Percentiles rank a stretch among this genome's conserved stretches.
Evolutionary conservation across 2,329 filamentous ascomycete genomes (phyloP).

Genomic region (Xylariaceae sp.): DNA sequence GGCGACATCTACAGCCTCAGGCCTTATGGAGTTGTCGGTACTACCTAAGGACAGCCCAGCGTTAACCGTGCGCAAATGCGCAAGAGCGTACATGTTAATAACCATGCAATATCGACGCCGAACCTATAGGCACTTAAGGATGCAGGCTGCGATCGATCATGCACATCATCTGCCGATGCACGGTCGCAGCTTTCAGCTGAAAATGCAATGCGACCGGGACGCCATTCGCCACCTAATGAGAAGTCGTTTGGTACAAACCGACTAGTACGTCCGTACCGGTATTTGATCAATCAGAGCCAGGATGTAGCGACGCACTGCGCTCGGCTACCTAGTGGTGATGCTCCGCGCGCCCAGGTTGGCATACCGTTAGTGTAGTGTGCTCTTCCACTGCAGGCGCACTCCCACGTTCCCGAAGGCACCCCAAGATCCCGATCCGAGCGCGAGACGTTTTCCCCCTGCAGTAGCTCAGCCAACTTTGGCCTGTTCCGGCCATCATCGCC

Average conservation of each 20-base stretch:
- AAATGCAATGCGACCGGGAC: slow-evolving; percentile 10
- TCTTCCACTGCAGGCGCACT: neutral
- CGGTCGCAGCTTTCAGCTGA: slow-evolving; percentile 10
- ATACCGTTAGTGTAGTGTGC: too few relatives aligned
- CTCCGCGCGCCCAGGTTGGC: neutral
- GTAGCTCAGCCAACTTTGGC: slow-evolving; percentile 2
- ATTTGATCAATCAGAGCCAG: too few relatives aligned
- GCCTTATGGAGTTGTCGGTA: too few relatives aligned
- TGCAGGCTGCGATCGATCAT: slow-evolving; percentile 14
- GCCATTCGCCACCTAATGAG: neutral
- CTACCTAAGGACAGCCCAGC: too few relatives aligned
- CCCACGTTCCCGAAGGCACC: neutral
- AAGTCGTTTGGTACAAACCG: neutral
- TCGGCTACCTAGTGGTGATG: too few relatives aligned
- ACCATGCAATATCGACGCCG: neutral
- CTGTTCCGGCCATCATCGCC: too few relatives aligned
- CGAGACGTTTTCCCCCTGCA: slow-evolving; percentile 12
- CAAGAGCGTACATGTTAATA: too few relatives aligned
- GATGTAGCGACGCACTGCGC: too few relatives aligned
- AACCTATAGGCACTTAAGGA: neutral
- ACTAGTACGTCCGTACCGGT: too few relatives aligned
- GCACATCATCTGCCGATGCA: slow-evolving; percentile 11
- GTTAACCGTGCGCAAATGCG: too few relatives aligned
- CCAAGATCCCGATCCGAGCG: neutral
- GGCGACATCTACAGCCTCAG: too few relatives aligned